These are phyloP conservation scores for Dichotomopilus funicola DNA, from an alignment of 2,329 filamentous ascomycete genomes.

Conservation along the genomic window DNA sequence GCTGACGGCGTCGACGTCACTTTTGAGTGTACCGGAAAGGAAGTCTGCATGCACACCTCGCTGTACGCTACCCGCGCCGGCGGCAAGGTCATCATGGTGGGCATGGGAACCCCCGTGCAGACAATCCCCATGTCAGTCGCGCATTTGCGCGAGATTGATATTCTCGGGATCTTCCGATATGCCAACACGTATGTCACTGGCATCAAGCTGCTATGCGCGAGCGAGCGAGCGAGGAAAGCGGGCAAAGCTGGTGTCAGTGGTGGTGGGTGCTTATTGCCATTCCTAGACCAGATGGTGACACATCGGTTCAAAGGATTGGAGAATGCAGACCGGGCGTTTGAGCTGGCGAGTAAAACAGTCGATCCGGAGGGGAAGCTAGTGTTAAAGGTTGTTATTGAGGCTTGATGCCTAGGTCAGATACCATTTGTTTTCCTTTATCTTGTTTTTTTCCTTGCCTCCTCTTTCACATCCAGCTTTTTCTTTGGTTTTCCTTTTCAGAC, in stretches of 20 bases:
- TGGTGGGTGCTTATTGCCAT: constrained; percentile 43
- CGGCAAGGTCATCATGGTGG: constrained; percentile 68
- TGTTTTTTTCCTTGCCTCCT: neutral
- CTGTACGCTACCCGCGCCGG: constrained; percentile 65
- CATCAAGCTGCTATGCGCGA: constrained; percentile 53
- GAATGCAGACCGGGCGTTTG: constrained; percentile 57
- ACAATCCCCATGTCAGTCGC: constrained; percentile 65
- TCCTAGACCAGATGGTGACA: constrained; percentile 65
- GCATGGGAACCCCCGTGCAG: constrained; percentile 72
- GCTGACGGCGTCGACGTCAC: constrained; percentile 62
- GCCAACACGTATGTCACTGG: constrained; percentile 68
- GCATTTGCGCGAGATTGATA: constrained; percentile 68
- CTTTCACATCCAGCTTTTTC: neutral
- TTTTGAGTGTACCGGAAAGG: constrained; percentile 73
- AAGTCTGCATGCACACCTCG: constrained; percentile 66
- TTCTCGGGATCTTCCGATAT: constrained; percentile 72
- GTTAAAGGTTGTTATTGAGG: constrained; percentile 63
- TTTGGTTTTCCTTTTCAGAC: neutral
- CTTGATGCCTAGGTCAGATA: constrained; percentile 27
- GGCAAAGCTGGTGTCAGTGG: constrained; percentile 23
- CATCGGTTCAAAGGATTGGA: constrained; percentile 62
- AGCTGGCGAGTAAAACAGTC: constrained; percentile 60
- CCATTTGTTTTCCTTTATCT: neutral
- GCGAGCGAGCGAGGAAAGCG: constrained; percentile 32
- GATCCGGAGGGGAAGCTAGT: constrained; percentile 64